Evolutionary conservation across 768 basidiomycete species (phyloP).

Genomic region (Russula vinacea): DNA sequence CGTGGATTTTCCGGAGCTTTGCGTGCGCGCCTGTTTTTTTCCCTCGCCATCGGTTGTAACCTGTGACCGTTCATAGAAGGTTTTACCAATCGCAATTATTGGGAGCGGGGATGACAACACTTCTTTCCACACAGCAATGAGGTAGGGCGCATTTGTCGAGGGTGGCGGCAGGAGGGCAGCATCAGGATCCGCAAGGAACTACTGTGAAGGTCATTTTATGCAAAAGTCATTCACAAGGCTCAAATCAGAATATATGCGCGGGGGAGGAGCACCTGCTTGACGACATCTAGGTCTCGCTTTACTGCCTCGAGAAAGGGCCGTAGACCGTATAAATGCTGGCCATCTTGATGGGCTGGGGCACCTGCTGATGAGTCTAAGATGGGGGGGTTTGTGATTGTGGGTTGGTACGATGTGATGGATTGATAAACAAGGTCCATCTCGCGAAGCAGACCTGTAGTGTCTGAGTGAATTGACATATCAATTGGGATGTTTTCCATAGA

Average conservation of each 20-base stretch:
- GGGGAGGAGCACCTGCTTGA: slow-evolving; percentile 40
- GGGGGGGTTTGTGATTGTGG: slow-evolving; percentile 33
- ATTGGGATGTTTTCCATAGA: background rate
- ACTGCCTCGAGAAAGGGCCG: slow-evolving; percentile 44
- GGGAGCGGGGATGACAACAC: slow-evolving; percentile 58
- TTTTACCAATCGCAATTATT: slow-evolving; percentile 57
- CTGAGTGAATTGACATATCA: slow-evolving; percentile 30
- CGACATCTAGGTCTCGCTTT: slow-evolving; percentile 42
- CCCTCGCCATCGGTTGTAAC: background rate
- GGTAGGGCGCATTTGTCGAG: slow-evolving; percentile 77
- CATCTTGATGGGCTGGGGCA: slow-evolving; percentile 19
- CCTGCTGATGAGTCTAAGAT: slow-evolving; percentile 40
- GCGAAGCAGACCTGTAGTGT: slow-evolving; percentile 31
- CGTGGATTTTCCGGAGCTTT: slow-evolving; percentile 23
- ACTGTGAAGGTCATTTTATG: slow-evolving; percentile 39
- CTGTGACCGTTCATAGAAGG: slow-evolving; percentile 38
- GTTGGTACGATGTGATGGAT: slow-evolving; percentile 34
- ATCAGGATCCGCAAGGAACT: slow-evolving; percentile 56
- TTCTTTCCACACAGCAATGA: slow-evolving; percentile 81
- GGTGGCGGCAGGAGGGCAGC: slow-evolving; percentile 48
- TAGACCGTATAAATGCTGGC: slow-evolving; percentile 40
- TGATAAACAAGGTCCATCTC: slow-evolving; percentile 33
- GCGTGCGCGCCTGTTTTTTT: slow-evolving; percentile 21
- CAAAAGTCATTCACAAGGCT: slow-evolving; percentile 12
- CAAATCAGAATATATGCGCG: slow-evolving; percentile 16